phyloP scores from a whole-genome alignment of 176 grass and related monocot genomes.

The Oryza rufipogon region DNA sequence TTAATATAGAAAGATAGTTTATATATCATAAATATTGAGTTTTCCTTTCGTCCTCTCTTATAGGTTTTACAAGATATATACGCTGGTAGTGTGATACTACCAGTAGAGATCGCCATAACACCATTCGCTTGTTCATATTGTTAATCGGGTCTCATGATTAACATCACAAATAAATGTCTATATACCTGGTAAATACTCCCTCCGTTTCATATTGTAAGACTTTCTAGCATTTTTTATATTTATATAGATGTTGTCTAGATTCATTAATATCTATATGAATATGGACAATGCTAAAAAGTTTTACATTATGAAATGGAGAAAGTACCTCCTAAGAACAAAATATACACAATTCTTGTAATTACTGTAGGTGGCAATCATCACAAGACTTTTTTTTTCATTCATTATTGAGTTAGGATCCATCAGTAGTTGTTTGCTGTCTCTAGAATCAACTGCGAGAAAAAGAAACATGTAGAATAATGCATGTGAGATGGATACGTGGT shows the following conservation, averaged over 20 bases:
- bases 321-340: neutral
- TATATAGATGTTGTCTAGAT: too few species aligned
- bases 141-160: neutral
- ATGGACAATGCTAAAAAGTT: too few species aligned
- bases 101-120: neutral
- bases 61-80: neutral
- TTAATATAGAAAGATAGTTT: conserved; percentile 21
- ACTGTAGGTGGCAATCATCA: neutral
- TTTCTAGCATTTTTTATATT: too few species aligned
- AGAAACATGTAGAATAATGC: conserved; percentile 13
- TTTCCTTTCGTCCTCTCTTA: neutral
- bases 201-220: too few species aligned
- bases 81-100: neutral
- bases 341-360: neutral
- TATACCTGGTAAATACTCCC: neutral
- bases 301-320: too few species aligned
- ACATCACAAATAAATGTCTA: neutral
- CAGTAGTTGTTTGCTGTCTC: neutral
- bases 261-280: too few species aligned
- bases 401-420: neutral
- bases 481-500: neutral
- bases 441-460: neutral
- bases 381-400: neutral
- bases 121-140: neutral
- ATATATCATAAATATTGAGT: neutral